Evolutionary conservation across 2,329 filamentous ascomycete genomes (phyloP), one percentile per base, ranked within the genome.

Genomic region (Anthostomella pinea): DNA sequence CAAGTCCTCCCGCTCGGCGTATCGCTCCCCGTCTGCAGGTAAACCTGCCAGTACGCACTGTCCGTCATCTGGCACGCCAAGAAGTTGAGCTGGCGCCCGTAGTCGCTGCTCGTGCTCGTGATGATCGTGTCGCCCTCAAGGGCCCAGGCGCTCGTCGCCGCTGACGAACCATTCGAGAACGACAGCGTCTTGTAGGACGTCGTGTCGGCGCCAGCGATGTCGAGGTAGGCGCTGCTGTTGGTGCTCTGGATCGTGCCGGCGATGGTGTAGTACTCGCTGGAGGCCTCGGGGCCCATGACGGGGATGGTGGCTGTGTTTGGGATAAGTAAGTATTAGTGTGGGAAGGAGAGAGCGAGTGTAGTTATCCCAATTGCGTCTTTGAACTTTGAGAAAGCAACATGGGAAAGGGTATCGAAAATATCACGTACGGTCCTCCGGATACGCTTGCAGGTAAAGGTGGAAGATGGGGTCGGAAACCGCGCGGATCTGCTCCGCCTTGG

Each of bases 111-210:
- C 33, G 39, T 45, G 21, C 40, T 38, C 11, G 54, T 57, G 30
- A 56, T 53, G 35, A 56, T 56, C 8, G 52, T 56, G 15, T 54
- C 52, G 18, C 53, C 66, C 51, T 69, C 72, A 35, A 77, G 58
- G 3, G 64, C 70, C 73, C 73, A 78, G 3, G 64, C 69, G 13
- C 65, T 70, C 6, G 68, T 73, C 7, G 52, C 57, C 5, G 63
- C 59, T 14, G 59, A 58, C 9, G 57, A 51, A n/a, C n/a, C n/a
- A 16, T 60, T 8, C 10, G 26, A 30, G 4, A 76, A 72, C 5
- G 59, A 63, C 20, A 77, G 57, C n/a, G 69, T 67, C 56, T 75
- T 73, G 56, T 75, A 77, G 29, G 68, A 73, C 18, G 69, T 69
- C 32, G 51, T 59, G 33, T 66, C 66, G 17, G 50, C 60, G 20